Base-by-base conservation (phyloP, 805 yeast genomes). In the Saccharomycopsis sp. region DNA sequence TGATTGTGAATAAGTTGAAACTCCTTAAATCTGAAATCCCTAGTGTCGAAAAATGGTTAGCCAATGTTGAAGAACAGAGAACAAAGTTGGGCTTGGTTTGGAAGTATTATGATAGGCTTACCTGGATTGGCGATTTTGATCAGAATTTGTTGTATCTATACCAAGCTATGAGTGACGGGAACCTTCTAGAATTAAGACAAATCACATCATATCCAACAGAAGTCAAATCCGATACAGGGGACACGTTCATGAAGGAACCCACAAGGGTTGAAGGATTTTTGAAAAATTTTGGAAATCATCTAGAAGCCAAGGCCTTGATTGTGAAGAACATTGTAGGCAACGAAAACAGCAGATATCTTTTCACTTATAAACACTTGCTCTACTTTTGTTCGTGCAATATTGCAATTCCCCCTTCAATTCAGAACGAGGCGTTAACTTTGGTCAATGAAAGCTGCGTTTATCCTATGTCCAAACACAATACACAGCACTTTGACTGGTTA, bases 251-350 rank as follows among this genome's bases (percentile, higher is more conserved):
- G 4, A 36, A 48, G 1, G 94, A 81, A 53, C 96, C 96, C 0
- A 39, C 61, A 0, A 78, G 95, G 0, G 57, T 86, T 7, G 97
- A 89, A 60, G 97, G 97, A 0, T 87, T 82, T 54, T 56, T 88
- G 17, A 25, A 20, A 16, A 36, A n/a, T n/a, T n/a, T n/a, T n/a
- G n/a, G n/a, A n/a, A 27, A 15, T 16, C 36, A n/a, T 12, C 44
- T 4, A 16, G 61, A 73, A 2, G 67, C 78, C 37, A 54, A 80
- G 22, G 68, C 78, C 0, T 67, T 21, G 12, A 21, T 4, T 20
- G 9, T n/a, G 43, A 53, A 57, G 4, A 62, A 66, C 23, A 21
- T 4, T 20, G 9, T n/a, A 43, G 53, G 57, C 4, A 62, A 66
- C 23, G 58, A 69, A 25, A 68, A 72, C 41, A 68, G 68, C 49